Evolutionary conservation across 75 land plant genomes (phyloP), one percentile per base, ranked within the genome.

Genomic region (Pinus albicaulis): DNA sequence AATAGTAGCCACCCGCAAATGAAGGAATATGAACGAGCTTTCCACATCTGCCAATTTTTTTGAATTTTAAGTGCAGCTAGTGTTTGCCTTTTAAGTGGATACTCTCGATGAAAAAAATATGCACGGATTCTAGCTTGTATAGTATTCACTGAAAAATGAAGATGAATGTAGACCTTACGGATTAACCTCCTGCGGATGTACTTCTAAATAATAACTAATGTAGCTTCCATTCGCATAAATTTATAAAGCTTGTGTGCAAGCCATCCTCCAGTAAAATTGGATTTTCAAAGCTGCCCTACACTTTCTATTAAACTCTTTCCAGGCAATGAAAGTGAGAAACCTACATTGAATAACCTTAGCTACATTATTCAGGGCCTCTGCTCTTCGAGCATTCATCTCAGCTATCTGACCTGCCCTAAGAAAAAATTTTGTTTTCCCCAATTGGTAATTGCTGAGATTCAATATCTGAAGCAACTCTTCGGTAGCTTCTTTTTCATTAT

Each of bases 391-490:
- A 73, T 93, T 92, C 56, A 93, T 69, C 53, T 89, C 61, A 13
- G 88, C 96, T 78, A 93, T 91, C 75, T 93, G 94, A 15, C 96
- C 94, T 76, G 92, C 92, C 57, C 94, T 82, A 48, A 93, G 93
- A 60, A 91, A 93, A 63, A 91, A 90, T 78, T 93, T 93, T 41
- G 79, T 80, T 76, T 66, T 87, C 2, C 96, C 96, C 74, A 93
- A 72, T 70, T 94, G 97, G 82, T 86, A 94, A 73, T 90, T 94
- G 14, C 78, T 80, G 65, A 94, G 90, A 56, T 85, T 86, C 70
- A 94, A 57, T 79, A 83, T 90, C 53, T 76, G 77, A 19, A 94
- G 77, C 57, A 94, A 83, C 73, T 82, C 84, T 53, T 88, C 85
- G 3, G 88, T 86, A 25, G 86, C 65, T 23, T 25, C 63, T 73